Evolutionary conservation across 768 basidiomycete species (phyloP).

Genomic region (Suillus subalutaceus): DNA sequence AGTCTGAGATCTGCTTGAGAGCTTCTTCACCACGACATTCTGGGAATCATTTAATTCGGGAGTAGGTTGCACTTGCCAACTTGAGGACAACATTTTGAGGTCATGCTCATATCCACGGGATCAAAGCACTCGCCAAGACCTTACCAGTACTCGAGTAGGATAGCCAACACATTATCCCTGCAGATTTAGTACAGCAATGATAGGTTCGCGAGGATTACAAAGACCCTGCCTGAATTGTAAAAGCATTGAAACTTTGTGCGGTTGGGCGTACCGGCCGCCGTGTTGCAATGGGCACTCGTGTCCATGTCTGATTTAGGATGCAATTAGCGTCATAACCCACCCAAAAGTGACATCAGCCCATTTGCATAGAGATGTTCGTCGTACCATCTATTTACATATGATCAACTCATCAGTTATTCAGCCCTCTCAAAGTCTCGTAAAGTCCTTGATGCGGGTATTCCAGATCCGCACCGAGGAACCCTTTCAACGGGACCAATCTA

Average conservation of each 20-base stretch:
- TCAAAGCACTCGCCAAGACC: background rate
- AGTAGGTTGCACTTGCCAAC: background rate
- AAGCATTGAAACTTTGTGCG: background rate
- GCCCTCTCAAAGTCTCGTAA: background rate
- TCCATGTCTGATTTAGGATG: background rate
- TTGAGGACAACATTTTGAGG: background rate
- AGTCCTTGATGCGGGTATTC: background rate
- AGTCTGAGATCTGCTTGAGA: background rate
- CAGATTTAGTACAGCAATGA: background rate
- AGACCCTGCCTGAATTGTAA: background rate
- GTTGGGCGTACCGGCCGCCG: background rate
- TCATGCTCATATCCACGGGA: background rate
- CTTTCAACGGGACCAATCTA: background rate
- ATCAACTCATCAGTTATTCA: background rate
- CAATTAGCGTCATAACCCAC: background rate
- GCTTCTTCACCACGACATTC: background rate
- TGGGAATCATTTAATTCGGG: background rate
- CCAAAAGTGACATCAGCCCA: background rate
- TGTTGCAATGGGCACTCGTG: background rate
- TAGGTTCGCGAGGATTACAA: background rate
- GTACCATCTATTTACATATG: background rate
- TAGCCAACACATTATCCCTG: background rate
- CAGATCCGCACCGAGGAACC: background rate
- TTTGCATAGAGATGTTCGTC: background rate
- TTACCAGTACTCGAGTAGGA: background rate